A percentile compares a stretch with the other conserved stretches of the same genome.
Conservation (phyloP, 495 filamentous ascomycete genomes). For the Friedmanniomyces endolithicus region DNA sequence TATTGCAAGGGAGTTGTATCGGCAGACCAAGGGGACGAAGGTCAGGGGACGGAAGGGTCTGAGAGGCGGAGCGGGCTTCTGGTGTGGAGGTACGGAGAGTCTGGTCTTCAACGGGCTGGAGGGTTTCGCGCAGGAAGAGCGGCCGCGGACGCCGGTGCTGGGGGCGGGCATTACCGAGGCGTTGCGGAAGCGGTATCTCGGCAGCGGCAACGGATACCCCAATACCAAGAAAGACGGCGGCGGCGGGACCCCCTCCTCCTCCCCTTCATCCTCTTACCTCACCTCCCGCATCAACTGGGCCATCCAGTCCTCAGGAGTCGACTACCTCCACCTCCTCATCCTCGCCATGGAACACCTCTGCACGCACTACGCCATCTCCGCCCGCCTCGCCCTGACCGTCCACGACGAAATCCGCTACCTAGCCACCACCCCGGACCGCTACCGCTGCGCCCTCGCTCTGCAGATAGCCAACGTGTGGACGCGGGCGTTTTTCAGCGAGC, state of each 20-base stretch:
- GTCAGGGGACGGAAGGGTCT: conserved; percentile 51
- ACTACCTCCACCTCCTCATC: conserved; percentile 92
- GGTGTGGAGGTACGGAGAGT: conserved; percentile 91
- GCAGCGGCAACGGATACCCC: conserved; percentile 57
- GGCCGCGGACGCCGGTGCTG: conserved; percentile 82
- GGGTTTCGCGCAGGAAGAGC: conserved; percentile 90
- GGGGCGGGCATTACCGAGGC: conserved; percentile 95
- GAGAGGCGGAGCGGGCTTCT: conserved; percentile 43
- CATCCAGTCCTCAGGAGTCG: conserved; percentile 91
- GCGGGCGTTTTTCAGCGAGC: conserved; percentile 88
- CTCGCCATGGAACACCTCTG: conserved; percentile 89
- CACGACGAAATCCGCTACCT: conserved; percentile 97
- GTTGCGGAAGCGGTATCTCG: conserved; percentile 73
- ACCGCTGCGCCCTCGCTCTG: conserved; percentile 76
- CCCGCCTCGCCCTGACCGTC: conserved; percentile 82
- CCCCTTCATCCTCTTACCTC: conserved; percentile 54
- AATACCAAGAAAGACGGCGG: too few species aligned
- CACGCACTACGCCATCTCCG: conserved; percentile 69
- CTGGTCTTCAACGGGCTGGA: conserved; percentile 98
- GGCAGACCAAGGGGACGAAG: conserved; percentile 77
- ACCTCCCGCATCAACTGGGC: conserved; percentile 98
- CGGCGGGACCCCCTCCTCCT: too few species aligned
- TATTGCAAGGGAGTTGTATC: conserved; percentile 70
- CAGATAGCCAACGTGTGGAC: conserved; percentile 96
- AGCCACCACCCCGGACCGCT: conserved; percentile 73